Evolutionary conservation across 495 filamentous ascomycete species (phyloP).

Genomic region (Neurospora tetrasperma): DNA sequence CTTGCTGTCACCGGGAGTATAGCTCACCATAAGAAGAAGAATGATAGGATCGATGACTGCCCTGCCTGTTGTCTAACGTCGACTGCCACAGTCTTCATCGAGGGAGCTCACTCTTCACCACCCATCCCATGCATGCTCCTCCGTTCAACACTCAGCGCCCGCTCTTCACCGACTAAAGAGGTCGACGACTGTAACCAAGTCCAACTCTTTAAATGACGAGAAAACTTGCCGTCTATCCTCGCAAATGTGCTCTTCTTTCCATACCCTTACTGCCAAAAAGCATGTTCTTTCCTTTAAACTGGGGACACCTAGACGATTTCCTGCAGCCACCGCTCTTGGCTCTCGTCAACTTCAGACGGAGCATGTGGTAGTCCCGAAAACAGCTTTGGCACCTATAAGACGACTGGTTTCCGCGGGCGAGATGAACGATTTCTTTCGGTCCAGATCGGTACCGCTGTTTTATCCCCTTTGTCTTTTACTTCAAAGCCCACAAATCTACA

Average conservation of each 20-base stretch:
- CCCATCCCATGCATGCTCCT: not conserved
- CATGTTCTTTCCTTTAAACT: not conserved
- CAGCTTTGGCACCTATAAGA: not conserved
- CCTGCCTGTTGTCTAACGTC: too few species aligned
- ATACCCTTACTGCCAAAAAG: not conserved
- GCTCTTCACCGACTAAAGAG: not conserved
- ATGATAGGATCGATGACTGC: not conserved
- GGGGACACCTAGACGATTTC: not conserved
- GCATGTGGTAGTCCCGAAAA: not conserved
- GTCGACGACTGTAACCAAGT: not conserved
- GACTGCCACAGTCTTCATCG: not conserved
- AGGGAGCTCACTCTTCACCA: not conserved
- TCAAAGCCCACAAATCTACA: not conserved
- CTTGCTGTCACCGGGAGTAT: not conserved
- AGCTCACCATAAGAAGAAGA: not conserved
- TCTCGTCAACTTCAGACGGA: not conserved
- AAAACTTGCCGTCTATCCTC: too few species aligned
- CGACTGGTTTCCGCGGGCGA: not conserved
- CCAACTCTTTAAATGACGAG: too few species aligned
- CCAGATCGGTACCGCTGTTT: not conserved
- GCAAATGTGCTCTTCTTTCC: not conserved
- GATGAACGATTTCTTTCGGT: not conserved
- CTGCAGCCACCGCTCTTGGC: not conserved
- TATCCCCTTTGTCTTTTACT: too few species aligned
- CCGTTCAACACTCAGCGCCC: not conserved